Evolutionary conservation across 345 rosid species (phyloP), one percentile per base, ranked within the genome.

Genomic region (Toxicodendron radicans): DNA sequence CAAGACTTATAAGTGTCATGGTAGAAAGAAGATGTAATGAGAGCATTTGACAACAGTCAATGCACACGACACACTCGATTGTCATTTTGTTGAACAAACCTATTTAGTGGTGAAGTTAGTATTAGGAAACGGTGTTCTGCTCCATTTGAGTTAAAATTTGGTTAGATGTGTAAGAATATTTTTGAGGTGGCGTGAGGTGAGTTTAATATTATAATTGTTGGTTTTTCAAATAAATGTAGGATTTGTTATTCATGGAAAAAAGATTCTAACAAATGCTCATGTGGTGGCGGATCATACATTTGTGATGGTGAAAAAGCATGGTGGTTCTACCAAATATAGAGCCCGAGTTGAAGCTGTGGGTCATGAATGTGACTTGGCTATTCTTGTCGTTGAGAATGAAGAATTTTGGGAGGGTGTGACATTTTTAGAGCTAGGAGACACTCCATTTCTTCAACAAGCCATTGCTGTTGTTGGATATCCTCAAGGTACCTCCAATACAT

Each of bases 381-480:
- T 90, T 58, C 87, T 94, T 76, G 79, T 72, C n/a, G 87, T 92
- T 73, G 87, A 92, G 65, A 92, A 81, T 75, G 83, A 86, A 65
- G 90, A 89, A 66, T 89, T 85, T 67, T 93, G 91, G 87, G 78
- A 81, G 58, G 90, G 76, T 27, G 85, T 90, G 92, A 79, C 64
- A 66, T 79, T 77, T 46, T 87, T 94, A 79, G 98, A 92, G 80
- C 85, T 94, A 0, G 96, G 94, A 60, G 96, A 90, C 63, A 82
- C 89, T 68, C 96, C 97, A 3, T 83, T 80, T 76, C 85, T 94
- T 3, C 94, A 91, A 49, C 90, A 89, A 85, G 87, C 92, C 70
- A 86, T 94, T 7, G 88, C 93, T 64, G 97, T 92, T 7, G 96
- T 94, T 27, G 98, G 97, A 13, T 94, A 94, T 82, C 98, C 97